Base-by-base conservation (phyloP, 768 basidiomycete genomes). In the Lactifluus echinatus region DNA sequence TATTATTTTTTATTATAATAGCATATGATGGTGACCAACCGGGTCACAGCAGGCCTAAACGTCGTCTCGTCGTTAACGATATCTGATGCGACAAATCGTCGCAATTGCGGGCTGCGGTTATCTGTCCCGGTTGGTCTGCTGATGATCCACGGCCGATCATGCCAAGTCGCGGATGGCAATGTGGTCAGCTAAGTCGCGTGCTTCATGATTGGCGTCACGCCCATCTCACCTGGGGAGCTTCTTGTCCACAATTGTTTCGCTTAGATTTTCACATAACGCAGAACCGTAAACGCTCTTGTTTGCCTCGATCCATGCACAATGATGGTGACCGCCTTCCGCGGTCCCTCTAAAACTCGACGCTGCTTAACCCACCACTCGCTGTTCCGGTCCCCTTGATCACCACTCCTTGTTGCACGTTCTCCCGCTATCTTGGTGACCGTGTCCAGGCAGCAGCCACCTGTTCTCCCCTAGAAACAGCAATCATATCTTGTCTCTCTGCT, bases 341-440 rank as follows among this genome's bases (percentile, higher is more conserved):
- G 47, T 42, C 47, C 56, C 58, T 59, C 58, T 49, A 56, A 59
- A 59, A 55, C 58, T 55, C 58, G 53, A 28, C 58, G 15, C 28
- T 44, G 21, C 31, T 5, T 29, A 5, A n/a, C 23, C 28, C 24
- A 21, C 58, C 6, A 17, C 42, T 37, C 57, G 37, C 42, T 44
- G 58, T 55, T 59, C 53, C 58, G 58, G 53, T 59, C 58, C 58
- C 58, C 60, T 53, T 58, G 61, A 63, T 63, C 58, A 53, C 24
- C 21, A 45, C 19, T 53, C 50, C 43, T 42, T 43, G 53, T 42
- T 47, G 39, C 43, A 8, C 31, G 14, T 23, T 21, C 51, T 31
- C 36, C 34, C 21, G 21, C 49, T 28, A 52, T 60, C 61, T 21
- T 56, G 50, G 61, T 63, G 61, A 63, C 59, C 59, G 61, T 63